These are phyloP conservation scores for Amphibolis antarctica DNA, from an alignment of 106 monocot genomes.

Conservation along the genomic window DNA sequence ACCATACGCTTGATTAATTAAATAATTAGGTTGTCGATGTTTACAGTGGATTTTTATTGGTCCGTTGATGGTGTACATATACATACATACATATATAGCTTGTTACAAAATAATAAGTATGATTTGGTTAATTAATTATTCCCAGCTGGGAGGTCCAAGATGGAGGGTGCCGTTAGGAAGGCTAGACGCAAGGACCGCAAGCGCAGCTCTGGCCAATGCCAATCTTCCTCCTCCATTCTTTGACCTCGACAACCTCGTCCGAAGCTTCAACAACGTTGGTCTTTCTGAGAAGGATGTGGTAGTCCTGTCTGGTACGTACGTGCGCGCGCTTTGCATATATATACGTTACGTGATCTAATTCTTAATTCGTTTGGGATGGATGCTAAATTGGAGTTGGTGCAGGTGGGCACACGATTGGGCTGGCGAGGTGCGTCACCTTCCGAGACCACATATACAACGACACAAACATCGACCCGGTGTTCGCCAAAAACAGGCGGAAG, in stretches of 20 bases:
- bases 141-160: conserved; percentile 21
- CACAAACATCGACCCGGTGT: conserved; percentile 21
- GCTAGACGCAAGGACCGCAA: conserved; percentile 20
- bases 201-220: conserved; percentile 12
- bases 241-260: conserved; percentile 18
- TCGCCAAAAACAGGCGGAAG: conserved; percentile 6
- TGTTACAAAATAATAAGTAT: too few relatives aligned
- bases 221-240: conserved; percentile 26
- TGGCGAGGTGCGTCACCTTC: conserved; percentile 31
- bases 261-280: conserved; percentile 21
- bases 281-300: conserved; percentile 29
- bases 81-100: too few relatives aligned
- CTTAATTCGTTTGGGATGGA: too few relatives aligned
- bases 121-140: too few relatives aligned
- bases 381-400: too few relatives aligned
- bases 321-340: too few relatives aligned
- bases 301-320: conserved; percentile 17
- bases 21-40: too few relatives aligned
- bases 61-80: too few relatives aligned
- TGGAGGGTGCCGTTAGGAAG: conserved; percentile 25
- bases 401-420: conserved; percentile 41
- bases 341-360: neutral
- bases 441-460: conserved; percentile 37
- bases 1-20: too few relatives aligned
- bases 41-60: too few relatives aligned